phyloP scores from a whole-genome alignment of 441 rosid genomes.

The Populus hybrid region DNA sequence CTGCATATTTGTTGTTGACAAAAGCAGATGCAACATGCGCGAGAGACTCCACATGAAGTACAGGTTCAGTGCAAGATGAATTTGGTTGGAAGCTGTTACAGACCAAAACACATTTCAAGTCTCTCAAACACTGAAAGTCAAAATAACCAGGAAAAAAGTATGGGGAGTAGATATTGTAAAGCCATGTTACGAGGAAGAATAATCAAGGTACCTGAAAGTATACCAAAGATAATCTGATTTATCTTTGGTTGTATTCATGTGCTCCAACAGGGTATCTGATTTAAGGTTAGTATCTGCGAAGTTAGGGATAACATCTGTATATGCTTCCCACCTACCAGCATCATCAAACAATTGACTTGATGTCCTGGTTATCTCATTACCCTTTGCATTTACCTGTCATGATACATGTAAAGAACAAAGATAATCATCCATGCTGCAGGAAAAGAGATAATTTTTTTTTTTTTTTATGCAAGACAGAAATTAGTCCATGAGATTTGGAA shows the following conservation, averaged over 20 bases:
- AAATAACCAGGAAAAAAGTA: background rate
- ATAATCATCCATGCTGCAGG: background rate
- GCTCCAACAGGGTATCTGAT: slow-evolving; percentile 56
- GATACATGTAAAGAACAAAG: background rate
- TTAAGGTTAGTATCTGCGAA: slow-evolving; percentile 35
- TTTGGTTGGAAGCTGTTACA: slow-evolving; percentile 45
- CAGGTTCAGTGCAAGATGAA: slow-evolving; percentile 30
- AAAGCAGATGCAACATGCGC: slow-evolving; percentile 71
- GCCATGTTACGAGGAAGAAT: background rate
- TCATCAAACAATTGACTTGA: slow-evolving; percentile 34
- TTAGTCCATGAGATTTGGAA: background rate
- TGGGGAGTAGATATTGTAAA: too few species aligned
- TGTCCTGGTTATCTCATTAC: slow-evolving; percentile 43
- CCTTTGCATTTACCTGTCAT: slow-evolving; percentile 45
- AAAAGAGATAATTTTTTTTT: background rate
- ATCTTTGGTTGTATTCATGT: slow-evolving; percentile 64
- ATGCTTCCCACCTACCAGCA: slow-evolving; percentile 51
- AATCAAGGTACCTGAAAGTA: slow-evolving; percentile 45
- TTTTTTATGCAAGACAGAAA: background rate
- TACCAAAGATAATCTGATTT: slow-evolving; percentile 86
- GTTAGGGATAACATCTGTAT: slow-evolving; percentile 45
- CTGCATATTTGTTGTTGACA: slow-evolving; percentile 45
- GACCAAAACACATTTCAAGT: background rate
- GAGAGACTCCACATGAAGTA: slow-evolving; percentile 45
- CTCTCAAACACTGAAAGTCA: background rate